Evolutionary conservation across 2,329 filamentous ascomycete species (phyloP), one percentile per base, ranked within the genome.

Genomic region (Penicillium oxalicum): DNA sequence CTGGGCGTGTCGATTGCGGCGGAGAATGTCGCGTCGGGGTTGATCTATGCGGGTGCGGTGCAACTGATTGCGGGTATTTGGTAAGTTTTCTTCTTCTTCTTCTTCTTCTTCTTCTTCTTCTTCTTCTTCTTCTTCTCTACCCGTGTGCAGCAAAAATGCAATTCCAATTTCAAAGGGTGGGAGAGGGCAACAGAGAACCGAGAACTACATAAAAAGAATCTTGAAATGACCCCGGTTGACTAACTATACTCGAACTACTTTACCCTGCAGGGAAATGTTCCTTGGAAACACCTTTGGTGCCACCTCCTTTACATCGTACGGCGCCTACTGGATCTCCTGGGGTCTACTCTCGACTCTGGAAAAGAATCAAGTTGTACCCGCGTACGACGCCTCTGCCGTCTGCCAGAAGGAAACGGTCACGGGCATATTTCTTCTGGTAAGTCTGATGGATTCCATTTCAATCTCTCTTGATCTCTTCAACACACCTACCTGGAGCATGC

Each of bases 271-370:
- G 56, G 56, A 59, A 51, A 54, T 59, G 50, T 51, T 51, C 0
- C 34, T 53, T 8, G 56, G 56, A 13, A 59, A 59, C 32, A 58
- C 56, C 6, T 59, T 59, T 11, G 49, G 53, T n/a, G 56, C 56
- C 4, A 59, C 56, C 5, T 51, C 56, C 0, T 59, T 59, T 33
- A 53, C 47, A 12, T 59, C 57, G 0, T 59, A 52, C 33, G 57
- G 55, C 11, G 55, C 53, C 18, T 58, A 54, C 33, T 59, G 57
- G 57, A 54, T 59, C 4, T 51, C 53, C 2, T 55, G 49, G 26
- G 50, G 50, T 7, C 13, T 56, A 9, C 50, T 58, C 2, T 56
- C 55, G 5, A 46, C 47, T 18, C 38, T 58, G 5, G 47, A 56
- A 3, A 43, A 24, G 5, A 37, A 48, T 13, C 24, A 51, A 9